Evolutionary conservation across 78 protist species (phyloP), one percentile per base, ranked within the genome.

Genomic region (Bigelowiella natans): DNA sequence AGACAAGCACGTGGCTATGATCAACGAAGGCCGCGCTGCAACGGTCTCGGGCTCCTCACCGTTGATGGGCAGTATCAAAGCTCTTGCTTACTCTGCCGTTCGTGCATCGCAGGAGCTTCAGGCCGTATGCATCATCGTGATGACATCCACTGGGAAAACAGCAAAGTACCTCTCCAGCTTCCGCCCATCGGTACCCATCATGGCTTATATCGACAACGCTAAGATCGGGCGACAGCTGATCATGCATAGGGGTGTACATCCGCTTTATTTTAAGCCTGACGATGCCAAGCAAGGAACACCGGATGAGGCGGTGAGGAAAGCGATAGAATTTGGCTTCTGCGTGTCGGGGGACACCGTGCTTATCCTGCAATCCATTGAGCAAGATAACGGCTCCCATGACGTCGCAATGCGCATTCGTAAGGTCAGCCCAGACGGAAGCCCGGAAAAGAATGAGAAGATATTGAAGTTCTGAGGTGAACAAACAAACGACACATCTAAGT

Each of bases 81-180:
- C 89, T 29, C 1, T 85, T 11, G 36, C 91, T 1, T 3, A 30
- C 29, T 85, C 90, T 0, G 91, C 73, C 18, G 90, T 88, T 31
- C 89, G 38, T 36, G 73, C 83, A 29, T 88, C 91, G 18, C 36
- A 38, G 31, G 90, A 39, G 37, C 0, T 0, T 28, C 34, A 37
- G 0, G 93, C 93, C 26, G 28, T 30, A 26, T 37, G 39, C 29
- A 83, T 94, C 34, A 63, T 92, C 51, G 84, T 89, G 39, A 31
- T 90, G 38, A 90, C 95, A 18, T 73, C 83, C 37, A 39, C 94
- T 0, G 95, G 95, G 18, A 11, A 28, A 2, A 39, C 90, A 0
- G 88, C 94, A 0, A 63, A 88, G n/a, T 83, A 90, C 51, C 34
- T 93, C 31, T 1, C 92, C 83, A 88, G 82, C 88, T 39, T 39